Base-by-base conservation (phyloP, 345 rosid species). In the Acer negundo region DNA sequence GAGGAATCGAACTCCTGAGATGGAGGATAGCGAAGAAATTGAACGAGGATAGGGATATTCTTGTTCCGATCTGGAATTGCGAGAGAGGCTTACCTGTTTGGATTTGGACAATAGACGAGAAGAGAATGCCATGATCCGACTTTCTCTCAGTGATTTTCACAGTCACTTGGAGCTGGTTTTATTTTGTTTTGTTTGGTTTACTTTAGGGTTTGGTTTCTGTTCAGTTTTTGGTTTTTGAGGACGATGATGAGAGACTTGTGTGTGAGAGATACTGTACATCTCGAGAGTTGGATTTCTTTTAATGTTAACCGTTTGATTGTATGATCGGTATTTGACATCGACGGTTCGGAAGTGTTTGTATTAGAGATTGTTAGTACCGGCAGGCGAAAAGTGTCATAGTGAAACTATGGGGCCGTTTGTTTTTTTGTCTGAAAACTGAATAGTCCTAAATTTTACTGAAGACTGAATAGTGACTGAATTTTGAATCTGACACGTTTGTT, bases 31-130 rank as follows among this genome's bases (percentile, higher is more conserved):
- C 15, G 69, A 63, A 70, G 23, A 55, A 19, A 20, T 40, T 42
- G 70, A 38, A 51, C 20, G 8, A n/a, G 62, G 46, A 67, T 51
- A 61, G 16, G 22, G 44, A 73, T 69, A 42, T 64, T 47, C 77
- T 58, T 44, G 10, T n/a, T n/a, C 65, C 62, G 76, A 75, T 74
- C 55, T 13, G 59, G 69, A 70, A 68, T 23, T 22, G 72, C 69
- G n/a, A 46, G 19, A 62, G n/a, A 23, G 16, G 20, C 7, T 10
- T 70, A 91, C 98, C 97, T 93, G 98, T 79, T 90, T 89, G 75
- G 95, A 88, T 91, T 89, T 91, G 80, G 93, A 83, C 42, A 90
- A 62, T 67, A 91, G 81, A 17, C 98, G 97, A 82, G 89, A 84
- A 70, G 94, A 75, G 85, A 86, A 81, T 8, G 98, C 90, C 97